phyloP scores from a whole-genome alignment of 2,329 filamentous ascomycete genomes.

The Aspergillus nomiae region DNA sequence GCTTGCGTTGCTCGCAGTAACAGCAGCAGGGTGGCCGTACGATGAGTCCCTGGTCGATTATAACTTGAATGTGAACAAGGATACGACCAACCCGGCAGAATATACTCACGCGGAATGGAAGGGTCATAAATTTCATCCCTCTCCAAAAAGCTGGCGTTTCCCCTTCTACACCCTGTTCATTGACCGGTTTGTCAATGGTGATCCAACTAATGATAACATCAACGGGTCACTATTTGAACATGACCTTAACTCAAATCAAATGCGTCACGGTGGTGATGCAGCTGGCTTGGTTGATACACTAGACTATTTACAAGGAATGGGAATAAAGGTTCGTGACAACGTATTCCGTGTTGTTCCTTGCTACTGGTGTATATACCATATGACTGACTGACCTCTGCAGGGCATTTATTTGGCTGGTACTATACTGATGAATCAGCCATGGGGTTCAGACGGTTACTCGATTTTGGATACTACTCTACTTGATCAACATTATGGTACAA shows the following conservation, averaged over 20 bases:
- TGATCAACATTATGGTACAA: constrained; percentile 63
- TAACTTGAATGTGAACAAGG: constrained; percentile 63
- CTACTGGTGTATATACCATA: neutral
- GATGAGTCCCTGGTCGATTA: constrained; percentile 54
- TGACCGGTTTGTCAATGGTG: constrained; percentile 66
- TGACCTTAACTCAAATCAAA: constrained; percentile 61
- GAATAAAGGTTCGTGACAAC: constrained; percentile 53
- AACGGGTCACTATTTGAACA: constrained; percentile 64
- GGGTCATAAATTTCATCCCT: constrained; percentile 55
- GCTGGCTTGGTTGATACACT: constrained; percentile 60
- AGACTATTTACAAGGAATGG: constrained; percentile 67
- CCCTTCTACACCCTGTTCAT: constrained; percentile 67
- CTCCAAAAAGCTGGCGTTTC: constrained; percentile 65
- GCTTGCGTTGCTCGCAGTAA: constrained; percentile 31
- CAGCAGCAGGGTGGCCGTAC: constrained; percentile 45
- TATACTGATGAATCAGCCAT: constrained; percentile 65
- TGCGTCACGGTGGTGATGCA: constrained; percentile 65
- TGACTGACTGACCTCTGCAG: constrained; percentile 32
- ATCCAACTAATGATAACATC: constrained; percentile 64
- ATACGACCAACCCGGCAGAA: constrained; percentile 57
- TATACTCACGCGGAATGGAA: constrained; percentile 59
- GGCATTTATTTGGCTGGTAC: constrained; percentile 66
- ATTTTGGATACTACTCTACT: constrained; percentile 65
- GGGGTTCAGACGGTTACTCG: constrained; percentile 63
- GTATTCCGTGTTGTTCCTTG: neutral